phyloP scores from a whole-genome alignment of 768 basidiomycete genomes.

The Leucocoprinus leucothites region DNA sequence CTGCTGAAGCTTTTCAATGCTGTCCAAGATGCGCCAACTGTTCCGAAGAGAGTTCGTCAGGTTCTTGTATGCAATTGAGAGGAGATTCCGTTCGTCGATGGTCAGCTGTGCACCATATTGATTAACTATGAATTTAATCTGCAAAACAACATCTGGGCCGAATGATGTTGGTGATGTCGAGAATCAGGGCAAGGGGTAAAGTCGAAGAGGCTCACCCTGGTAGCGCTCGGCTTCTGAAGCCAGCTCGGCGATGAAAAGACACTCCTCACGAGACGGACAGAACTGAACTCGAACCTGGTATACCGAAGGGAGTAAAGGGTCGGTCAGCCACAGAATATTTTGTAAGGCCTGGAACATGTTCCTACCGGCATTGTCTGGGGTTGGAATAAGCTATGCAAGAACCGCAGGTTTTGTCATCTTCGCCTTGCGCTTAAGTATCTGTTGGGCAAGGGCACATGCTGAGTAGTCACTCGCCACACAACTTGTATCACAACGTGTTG shows the following conservation, averaged over 20 bases:
- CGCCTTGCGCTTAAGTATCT: constrained; percentile 9
- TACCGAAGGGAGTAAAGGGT: neutral
- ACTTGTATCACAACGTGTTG: constrained; percentile 11
- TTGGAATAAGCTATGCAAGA: constrained; percentile 2
- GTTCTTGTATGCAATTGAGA: constrained; percentile 91
- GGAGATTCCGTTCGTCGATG: constrained; percentile 83
- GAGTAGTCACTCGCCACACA: neutral
- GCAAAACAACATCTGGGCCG: constrained; percentile 63
- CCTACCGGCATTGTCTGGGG: constrained; percentile 16
- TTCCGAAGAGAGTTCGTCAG: constrained; percentile 79
- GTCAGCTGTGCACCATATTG: constrained; percentile 66
- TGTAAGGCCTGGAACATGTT: neutral
- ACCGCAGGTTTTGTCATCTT: constrained; percentile 1
- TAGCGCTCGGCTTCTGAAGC: constrained; percentile 89
- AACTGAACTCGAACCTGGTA: constrained; percentile 8
- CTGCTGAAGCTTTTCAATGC: constrained; percentile 67
- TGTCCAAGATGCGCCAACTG: constrained; percentile 81
- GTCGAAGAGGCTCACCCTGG: constrained; percentile 52
- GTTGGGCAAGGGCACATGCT: constrained; percentile 7
- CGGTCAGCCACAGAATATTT: neutral
- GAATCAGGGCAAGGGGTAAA: neutral
- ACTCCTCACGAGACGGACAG: constrained; percentile 30
- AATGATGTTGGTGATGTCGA: neutral
- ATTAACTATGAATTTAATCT: constrained; percentile 74
- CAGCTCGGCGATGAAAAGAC: constrained; percentile 69